A percentile compares a stretch with the other conserved stretches of the same genome.
Conservation (phyloP, 306 rosid genomes). For the Phaseolus lunatus region DNA sequence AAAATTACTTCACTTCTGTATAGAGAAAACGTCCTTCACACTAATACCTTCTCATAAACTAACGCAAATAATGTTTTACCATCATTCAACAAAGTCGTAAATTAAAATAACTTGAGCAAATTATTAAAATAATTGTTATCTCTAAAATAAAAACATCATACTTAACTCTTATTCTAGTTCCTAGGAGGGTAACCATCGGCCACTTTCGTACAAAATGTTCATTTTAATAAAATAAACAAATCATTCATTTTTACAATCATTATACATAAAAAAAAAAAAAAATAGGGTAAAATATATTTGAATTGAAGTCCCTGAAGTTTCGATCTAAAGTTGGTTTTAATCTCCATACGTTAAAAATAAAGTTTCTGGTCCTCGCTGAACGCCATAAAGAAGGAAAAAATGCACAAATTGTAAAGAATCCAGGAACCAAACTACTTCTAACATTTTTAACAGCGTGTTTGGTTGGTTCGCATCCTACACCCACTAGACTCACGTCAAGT, state of each 20-base stretch:
- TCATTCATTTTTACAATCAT: background rate
- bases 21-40: background rate
- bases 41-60: background rate
- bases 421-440: background rate
- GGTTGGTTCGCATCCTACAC: background rate
- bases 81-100: background rate
- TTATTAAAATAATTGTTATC: background rate
- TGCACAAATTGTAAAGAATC: too few species aligned
- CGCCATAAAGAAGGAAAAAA: too few species aligned
- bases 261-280: background rate
- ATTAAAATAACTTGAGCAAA: background rate
- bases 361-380: background rate
- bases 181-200: background rate
- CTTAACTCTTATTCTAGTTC: background rate
- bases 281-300: background rate
- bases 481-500: background rate
- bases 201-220: background rate
- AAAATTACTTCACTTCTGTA: background rate
- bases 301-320: background rate
- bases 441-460: background rate
- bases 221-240: background rate
- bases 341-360: background rate
- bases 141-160: constrained; percentile 2
- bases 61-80: background rate
- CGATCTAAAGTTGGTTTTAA: background rate